A percentile compares a stretch with the other conserved stretches of the same genome.
Evolutionary conservation across 768 basidiomycete species (phyloP).

Genomic region (Tricholoma flavovirens): DNA sequence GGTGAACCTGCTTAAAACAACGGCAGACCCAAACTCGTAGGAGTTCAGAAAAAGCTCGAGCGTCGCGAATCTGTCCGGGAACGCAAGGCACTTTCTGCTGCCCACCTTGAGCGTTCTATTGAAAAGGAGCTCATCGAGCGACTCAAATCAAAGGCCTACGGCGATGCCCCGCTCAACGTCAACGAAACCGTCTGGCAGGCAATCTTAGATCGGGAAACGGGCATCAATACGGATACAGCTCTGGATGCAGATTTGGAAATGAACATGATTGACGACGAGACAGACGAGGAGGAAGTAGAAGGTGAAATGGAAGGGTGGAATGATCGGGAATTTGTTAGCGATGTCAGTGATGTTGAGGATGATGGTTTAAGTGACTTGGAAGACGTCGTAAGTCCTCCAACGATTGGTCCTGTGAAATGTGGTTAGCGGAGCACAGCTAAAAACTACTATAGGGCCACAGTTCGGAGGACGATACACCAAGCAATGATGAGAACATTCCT

Average conservation of each 20-base stretch:
- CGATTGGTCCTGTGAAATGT: background rate
- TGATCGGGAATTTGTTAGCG: slow-evolving; percentile 70
- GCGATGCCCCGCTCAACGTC: slow-evolving; percentile 95
- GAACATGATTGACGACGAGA: slow-evolving; percentile 51
- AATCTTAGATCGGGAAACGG: slow-evolving; percentile 78
- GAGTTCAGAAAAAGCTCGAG: slow-evolving; percentile 96
- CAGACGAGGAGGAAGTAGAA: slow-evolving; percentile 52
- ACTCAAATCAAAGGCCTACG: slow-evolving; percentile 94
- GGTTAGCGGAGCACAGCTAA: background rate
- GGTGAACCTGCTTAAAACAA: background rate
- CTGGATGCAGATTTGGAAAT: slow-evolving; percentile 45
- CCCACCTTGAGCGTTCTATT: slow-evolving; percentile 90
- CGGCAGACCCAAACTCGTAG: slow-evolving; percentile 81
- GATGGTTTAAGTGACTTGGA: slow-evolving; percentile 64
- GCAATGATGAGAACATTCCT: slow-evolving; percentile 32
- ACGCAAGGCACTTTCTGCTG: slow-evolving; percentile 93
- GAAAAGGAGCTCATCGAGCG: slow-evolving; percentile 96
- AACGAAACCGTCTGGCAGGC: slow-evolving; percentile 96
- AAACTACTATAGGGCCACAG: background rate
- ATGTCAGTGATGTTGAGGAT: slow-evolving; percentile 64
- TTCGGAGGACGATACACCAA: slow-evolving; percentile 8
- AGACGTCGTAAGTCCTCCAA: slow-evolving; percentile 48
- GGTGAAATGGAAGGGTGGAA: slow-evolving; percentile 47
- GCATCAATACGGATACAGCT: slow-evolving; percentile 45
- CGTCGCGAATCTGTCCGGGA: slow-evolving; percentile 89